These are phyloP conservation scores for Picea glauca DNA, from an alignment of 75 land plant genomes.

Conservation along the genomic window DNA sequence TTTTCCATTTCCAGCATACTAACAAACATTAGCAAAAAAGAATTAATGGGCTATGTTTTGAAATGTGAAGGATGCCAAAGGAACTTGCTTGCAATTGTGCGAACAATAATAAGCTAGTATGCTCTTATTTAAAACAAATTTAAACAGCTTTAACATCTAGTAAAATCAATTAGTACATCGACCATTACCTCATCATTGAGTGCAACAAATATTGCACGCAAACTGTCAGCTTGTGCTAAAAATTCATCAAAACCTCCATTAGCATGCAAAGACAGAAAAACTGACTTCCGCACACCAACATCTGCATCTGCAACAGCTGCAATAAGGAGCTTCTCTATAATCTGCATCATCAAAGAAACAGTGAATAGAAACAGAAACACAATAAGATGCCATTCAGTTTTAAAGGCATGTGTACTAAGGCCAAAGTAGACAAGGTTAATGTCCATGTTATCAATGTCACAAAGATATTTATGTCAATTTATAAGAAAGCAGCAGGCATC, in stretches of 20 bases:
- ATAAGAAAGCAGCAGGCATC: not conserved
- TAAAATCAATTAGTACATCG: not conserved
- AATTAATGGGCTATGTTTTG: not conserved
- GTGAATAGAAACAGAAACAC: not conserved
- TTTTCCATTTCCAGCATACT: not conserved
- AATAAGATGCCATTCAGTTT: not conserved
- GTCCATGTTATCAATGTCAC: no score
- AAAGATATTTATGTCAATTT: not conserved
- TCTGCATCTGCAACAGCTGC: constrained; percentile 98
- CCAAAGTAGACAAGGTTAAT: not conserved
- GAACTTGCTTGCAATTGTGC: not conserved
- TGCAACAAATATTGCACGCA: constrained; percentile 90
- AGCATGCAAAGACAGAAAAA: constrained; percentile 67
- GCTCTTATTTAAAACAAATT: not conserved
- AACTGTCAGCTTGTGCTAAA: constrained; percentile 92
- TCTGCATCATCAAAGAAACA: constrained; percentile 38
- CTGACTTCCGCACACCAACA: constrained; percentile 75
- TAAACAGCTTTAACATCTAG: not conserved
- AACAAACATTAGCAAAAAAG: not conserved
- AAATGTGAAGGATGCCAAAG: not conserved
- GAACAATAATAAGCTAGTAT: not conserved
- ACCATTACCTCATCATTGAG: constrained; percentile 89
- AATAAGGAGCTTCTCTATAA: constrained; percentile 93
- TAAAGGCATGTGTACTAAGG: not conserved
- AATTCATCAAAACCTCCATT: constrained; percentile 85